phyloP scores from a whole-genome alignment of 768 basidiomycete genomes.

The Tulasnella sp. region DNA sequence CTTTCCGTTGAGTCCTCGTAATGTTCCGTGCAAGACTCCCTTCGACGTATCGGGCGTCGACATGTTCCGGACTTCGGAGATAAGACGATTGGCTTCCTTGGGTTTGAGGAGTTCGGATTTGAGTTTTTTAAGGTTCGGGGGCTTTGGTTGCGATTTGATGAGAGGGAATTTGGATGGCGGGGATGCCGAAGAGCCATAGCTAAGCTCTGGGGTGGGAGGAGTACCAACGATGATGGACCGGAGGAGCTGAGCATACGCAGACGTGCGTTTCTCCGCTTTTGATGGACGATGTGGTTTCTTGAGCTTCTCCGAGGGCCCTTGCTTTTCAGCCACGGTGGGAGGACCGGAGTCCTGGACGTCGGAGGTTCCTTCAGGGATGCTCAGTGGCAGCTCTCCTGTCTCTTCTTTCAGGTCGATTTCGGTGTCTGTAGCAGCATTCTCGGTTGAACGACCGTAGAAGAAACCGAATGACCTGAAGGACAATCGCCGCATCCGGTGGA shows the following conservation, averaged over 20 bases:
- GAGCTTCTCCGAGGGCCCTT: not conserved
- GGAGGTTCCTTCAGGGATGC: not conserved
- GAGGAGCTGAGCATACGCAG: slow-evolving; percentile 49
- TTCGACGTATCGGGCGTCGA: slow-evolving; percentile 35
- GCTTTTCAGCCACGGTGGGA: not conserved
- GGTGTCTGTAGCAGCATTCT: slow-evolving; percentile 25
- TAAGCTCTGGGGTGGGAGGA: slow-evolving; percentile 1
- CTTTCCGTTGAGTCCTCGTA: slow-evolving; percentile 8
- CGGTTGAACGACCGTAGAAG: slow-evolving; percentile 29
- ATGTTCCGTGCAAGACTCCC: slow-evolving; percentile 9
- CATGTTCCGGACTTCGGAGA: slow-evolving; percentile 53
- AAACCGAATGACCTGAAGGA: slow-evolving; percentile 39
- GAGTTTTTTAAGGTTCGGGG: slow-evolving; percentile 45
- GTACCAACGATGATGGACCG: slow-evolving; percentile 58
- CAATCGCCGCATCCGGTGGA: slow-evolving; percentile 26
- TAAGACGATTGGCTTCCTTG: slow-evolving; percentile 57
- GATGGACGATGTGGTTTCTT: slow-evolving; percentile 3
- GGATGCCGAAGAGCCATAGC: slow-evolving; percentile 19
- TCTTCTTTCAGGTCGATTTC: slow-evolving; percentile 26
- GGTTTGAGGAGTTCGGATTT: slow-evolving; percentile 57
- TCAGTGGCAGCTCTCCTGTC: slow-evolving; percentile 21
- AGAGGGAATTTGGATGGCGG: slow-evolving; percentile 23
- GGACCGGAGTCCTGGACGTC: not conserved
- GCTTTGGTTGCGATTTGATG: slow-evolving; percentile 22
- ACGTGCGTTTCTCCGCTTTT: slow-evolving; percentile 45